Evolutionary conservation across 306 rosid genomes (phyloP), one percentile per base, ranked within the genome.

Genomic region (Sicyos edulis): DNA sequence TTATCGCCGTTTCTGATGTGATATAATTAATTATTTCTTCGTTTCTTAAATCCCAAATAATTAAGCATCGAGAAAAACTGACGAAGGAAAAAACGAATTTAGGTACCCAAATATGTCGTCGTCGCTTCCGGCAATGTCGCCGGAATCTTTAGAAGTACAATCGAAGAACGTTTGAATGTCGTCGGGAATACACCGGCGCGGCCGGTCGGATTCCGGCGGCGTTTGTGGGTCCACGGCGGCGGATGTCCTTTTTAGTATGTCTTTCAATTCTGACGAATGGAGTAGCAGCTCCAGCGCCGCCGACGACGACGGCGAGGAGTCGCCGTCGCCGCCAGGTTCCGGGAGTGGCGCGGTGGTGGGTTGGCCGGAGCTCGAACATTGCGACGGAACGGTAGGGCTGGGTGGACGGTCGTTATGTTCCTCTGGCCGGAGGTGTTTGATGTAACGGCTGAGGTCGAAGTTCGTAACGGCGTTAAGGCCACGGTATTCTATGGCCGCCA

Each of bases 391-490:
- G 5, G 76, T 83, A 7, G 68, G 71, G 40, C 60, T 74, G 37
- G 81, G 75, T 60, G 76, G 83, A 70, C 53, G 20, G 42, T 32
- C 13, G 40, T 55, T 17, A 20, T 64, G 64, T 37, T 0, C 60
- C 19, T 75, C 54, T 7, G 97, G 92, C 76, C 78, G 82, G 17
- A 68, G 68, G 76, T 80, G 78, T 55, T 84, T 85, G 56, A 85
- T 64, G 21, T 92, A 92, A 74, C 88, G 96, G 67, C 93, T 92
- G 8, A 90, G 87, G 54, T 92, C 96, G 75, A 92, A 92, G 78
- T 92, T 92, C 24, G 98, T 92, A 76, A 92, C 87, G 51, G 98
- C 98, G 73, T 92, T 88, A 75, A 90, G 87, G 75, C 98, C 98
- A 6, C 96, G 88, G 16, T 90, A 81, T 70, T 90, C 87, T 73